Conservation (phyloP, 192 early-diverging fungal genomes). For the Entophlyctis luteolus region DNA sequence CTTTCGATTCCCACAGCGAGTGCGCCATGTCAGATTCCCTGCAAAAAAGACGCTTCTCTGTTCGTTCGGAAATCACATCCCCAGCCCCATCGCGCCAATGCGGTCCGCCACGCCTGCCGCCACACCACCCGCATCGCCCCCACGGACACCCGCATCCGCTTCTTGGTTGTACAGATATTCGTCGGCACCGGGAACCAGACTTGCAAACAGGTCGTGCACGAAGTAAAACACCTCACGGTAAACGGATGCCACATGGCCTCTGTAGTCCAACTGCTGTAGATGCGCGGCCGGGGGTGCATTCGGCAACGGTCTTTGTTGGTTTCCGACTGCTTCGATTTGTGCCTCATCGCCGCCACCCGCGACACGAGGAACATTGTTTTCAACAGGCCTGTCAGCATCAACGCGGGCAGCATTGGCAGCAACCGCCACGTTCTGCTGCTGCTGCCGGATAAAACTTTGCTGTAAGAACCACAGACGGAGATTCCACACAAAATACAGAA, state of each 20-base stretch:
- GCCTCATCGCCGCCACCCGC: background rate
- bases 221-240: slow-evolving; percentile 15
- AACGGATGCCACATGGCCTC: background rate
- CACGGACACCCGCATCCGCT: background rate
- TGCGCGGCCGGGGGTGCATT: background rate
- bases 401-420: background rate
- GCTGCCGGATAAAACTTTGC: background rate
- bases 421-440: background rate
- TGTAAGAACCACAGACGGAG: background rate
- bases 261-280: background rate
- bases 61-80: too few relatives aligned
- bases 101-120: too few relatives aligned
- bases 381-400: background rate
- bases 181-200: slow-evolving; percentile 4
- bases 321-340: too few relatives aligned
- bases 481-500: background rate
- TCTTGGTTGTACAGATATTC: background rate
- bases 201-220: slow-evolving; percentile 14
- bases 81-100: too few relatives aligned
- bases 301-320: too few relatives aligned
- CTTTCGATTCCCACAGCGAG: too few relatives aligned
- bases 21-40: too few relatives aligned
- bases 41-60: too few relatives aligned
- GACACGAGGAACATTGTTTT: background rate
- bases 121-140: background rate